Conservation (phyloP, 345 rosid species). For the Linum usitatissimum region DNA sequence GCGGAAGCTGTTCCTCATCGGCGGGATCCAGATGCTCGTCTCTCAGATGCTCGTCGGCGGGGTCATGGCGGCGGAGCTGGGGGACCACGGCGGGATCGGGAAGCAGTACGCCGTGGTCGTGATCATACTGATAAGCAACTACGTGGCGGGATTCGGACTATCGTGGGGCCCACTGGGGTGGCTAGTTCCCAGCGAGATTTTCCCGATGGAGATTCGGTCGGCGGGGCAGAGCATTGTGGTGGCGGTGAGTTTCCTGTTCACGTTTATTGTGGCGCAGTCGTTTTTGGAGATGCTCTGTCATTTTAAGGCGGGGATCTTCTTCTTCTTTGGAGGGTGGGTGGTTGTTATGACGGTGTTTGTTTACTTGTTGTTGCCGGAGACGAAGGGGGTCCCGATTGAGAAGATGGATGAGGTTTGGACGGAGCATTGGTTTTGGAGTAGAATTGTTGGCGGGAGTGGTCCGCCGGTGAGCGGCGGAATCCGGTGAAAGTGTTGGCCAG, state of each 20-base stretch:
- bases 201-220: slow-evolving; percentile 32
- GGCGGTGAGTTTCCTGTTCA: slow-evolving; percentile 32
- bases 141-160: slow-evolving; percentile 35
- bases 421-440: slow-evolving; percentile 39
- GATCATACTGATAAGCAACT: slow-evolving; percentile 25
- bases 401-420: slow-evolving; percentile 37
- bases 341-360: slow-evolving; percentile 34
- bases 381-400: slow-evolving; percentile 39
- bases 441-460: slow-evolving; percentile 16
- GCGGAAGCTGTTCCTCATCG: slow-evolving; percentile 33
- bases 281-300: slow-evolving; percentile 34
- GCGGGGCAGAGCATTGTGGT: slow-evolving; percentile 38
- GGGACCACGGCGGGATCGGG: slow-evolving; percentile 39
- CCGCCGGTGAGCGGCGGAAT: neutral
- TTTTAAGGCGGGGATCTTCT: slow-evolving; percentile 36
- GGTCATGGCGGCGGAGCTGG: slow-evolving; percentile 31
- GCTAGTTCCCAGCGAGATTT: slow-evolving; percentile 44
- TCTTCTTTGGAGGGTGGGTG: slow-evolving; percentile 43
- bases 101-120: slow-evolving; percentile 27
- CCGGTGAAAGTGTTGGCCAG: too few species aligned
- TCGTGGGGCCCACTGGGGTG: slow-evolving; percentile 53
- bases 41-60: slow-evolving; percentile 44
- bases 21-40: slow-evolving; percentile 54
- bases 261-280: slow-evolving; percentile 33
- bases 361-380: slow-evolving; percentile 34